A percentile compares a stretch with the other conserved stretches of the same genome.
Conservation (phyloP, 2,329 filamentous ascomycete genomes). For the Monilinia fructigena region DNA sequence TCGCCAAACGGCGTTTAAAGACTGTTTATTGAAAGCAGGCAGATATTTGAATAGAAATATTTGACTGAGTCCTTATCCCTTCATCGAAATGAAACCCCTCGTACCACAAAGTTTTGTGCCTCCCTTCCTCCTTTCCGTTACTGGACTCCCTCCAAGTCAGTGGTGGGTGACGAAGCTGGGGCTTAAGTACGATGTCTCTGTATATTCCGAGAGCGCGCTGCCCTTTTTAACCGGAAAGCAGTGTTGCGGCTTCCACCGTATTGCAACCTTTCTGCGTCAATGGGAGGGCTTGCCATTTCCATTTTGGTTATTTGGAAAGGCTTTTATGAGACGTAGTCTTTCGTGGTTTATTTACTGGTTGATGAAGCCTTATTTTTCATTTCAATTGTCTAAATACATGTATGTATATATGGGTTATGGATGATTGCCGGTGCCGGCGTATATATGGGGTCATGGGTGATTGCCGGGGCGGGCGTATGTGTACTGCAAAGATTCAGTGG, state of each 20-base stretch:
- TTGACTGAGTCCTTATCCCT: neutral
- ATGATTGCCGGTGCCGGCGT: constrained; percentile 9
- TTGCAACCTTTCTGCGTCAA: neutral
- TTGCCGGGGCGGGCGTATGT: constrained; percentile 8
- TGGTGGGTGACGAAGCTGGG: neutral
- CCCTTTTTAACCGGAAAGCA: no score
- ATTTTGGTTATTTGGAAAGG: constrained; percentile 17
- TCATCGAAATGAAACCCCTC: neutral
- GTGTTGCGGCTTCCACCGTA: neutral
- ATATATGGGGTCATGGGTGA: constrained; percentile 15
- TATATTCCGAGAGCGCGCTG: constrained; percentile 6
- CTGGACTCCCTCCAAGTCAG: neutral
- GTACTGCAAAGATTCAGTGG: constrained; percentile 11
- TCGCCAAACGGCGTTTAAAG: constrained; percentile 29
- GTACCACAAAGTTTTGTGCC: neutral
- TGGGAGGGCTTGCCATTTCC: neutral
- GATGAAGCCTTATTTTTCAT: neutral
- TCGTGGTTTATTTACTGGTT: neutral
- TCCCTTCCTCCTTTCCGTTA: neutral
- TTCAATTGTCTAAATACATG: constrained; percentile 14
- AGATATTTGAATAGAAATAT: neutral
- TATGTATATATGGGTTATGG: constrained; percentile 17
- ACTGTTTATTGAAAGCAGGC: neutral
- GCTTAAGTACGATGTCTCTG: constrained; percentile 4
- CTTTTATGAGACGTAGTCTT: constrained; percentile 1